phyloP scores from a whole-genome alignment of 2,329 filamentous ascomycete species.

The Aspergillus quadrilineatus region DNA sequence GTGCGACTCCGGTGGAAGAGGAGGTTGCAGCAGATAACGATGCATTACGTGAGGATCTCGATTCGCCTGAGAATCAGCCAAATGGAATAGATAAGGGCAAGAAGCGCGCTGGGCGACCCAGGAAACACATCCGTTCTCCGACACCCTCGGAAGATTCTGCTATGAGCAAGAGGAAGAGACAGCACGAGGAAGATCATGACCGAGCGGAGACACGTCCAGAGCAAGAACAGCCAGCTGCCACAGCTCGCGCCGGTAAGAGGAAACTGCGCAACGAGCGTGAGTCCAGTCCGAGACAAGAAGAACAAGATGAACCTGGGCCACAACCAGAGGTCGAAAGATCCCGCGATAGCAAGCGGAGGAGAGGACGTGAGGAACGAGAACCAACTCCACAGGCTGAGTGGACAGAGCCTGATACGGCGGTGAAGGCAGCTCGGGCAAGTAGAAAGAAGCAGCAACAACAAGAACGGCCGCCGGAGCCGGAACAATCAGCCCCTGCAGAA shows the following conservation, averaged over 20 bases:
- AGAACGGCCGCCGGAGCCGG: not conserved
- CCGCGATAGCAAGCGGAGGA: not conserved
- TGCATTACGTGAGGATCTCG: not conserved
- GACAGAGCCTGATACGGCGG: not conserved
- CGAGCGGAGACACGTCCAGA: not conserved
- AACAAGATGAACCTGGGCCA: not conserved
- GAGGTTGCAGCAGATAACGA: not conserved
- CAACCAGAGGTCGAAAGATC: not conserved
- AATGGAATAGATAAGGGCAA: slow-evolving; percentile 14
- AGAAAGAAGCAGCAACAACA: not conserved
- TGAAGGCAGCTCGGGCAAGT: not conserved
- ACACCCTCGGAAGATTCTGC: slow-evolving; percentile 3
- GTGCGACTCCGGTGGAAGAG: not conserved
- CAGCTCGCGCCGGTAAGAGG: not conserved
- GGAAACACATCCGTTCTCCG: slow-evolving; percentile 4
- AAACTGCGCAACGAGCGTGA: not conserved
- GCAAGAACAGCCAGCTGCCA: not conserved
- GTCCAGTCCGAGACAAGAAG: not conserved
- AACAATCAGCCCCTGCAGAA: not conserved
- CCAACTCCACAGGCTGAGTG: not conserved
- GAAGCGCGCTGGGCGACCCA: slow-evolving; percentile 20
- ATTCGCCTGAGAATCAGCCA: slow-evolving; percentile 1
- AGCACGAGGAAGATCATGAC: not conserved
- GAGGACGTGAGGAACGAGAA: not conserved
- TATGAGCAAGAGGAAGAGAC: not conserved